Conservation (phyloP, 352 stramenopile genomes). For the Pythium brachiatum region DNA sequence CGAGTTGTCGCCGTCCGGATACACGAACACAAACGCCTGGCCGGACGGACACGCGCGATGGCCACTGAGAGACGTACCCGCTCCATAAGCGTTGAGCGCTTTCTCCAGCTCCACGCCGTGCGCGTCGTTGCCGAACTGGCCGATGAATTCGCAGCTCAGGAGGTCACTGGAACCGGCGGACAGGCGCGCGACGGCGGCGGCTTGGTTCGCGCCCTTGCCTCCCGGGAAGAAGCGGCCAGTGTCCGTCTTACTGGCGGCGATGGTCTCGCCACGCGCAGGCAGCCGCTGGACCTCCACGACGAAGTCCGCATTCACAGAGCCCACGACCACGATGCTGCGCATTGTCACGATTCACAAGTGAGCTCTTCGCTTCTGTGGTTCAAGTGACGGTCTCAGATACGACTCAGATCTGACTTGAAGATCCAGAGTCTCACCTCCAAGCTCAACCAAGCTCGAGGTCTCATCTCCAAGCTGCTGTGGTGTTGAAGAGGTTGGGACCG, state of each 20-base stretch:
- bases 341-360: constrained; percentile 12
- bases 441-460: too few relatives aligned
- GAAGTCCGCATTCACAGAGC: constrained; percentile 81
- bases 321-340: constrained; percentile 64
- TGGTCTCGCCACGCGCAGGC: constrained; percentile 63
- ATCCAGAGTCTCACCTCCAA: too few relatives aligned
- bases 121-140: constrained; percentile 76
- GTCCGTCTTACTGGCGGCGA: constrained; percentile 44
- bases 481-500: too few relatives aligned
- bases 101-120: constrained; percentile 49
- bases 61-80: constrained; percentile 39
- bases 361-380: not conserved
- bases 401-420: not conserved
- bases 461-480: too few relatives aligned
- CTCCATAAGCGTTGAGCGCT: constrained; percentile 31
- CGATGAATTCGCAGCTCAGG: constrained; percentile 39
- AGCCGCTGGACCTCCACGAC: constrained; percentile 71
- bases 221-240: constrained; percentile 67
- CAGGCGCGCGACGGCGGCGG: constrained; percentile 53
- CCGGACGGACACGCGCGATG: constrained; percentile 52
- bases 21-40: constrained; percentile 82
- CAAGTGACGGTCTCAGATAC: not conserved
- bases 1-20: constrained; percentile 75
- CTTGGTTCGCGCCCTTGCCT: constrained; percentile 82
- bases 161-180: constrained; percentile 10